Conservation (phyloP, 2,329 filamentous ascomycete species). For the Aspergillus nomiae region DNA sequence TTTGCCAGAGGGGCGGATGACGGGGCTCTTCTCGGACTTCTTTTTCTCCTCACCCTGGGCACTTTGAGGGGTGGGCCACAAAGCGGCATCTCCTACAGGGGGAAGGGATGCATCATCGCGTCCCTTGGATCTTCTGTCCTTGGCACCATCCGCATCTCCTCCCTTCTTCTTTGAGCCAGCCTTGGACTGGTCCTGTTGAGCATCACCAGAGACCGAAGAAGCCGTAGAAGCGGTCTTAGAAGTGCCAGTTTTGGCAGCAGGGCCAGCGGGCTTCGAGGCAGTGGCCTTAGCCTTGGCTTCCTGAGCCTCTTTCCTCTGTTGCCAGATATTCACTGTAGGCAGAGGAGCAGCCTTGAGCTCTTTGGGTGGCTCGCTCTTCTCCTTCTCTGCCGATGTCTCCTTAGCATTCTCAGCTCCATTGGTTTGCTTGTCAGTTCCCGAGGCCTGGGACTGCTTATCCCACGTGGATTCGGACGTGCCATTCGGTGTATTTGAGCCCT, state of each 20-base stretch:
- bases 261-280: constrained; percentile 27
- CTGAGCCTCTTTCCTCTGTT: constrained; percentile 70
- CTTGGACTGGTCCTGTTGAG: constrained; percentile 45
- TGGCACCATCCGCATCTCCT: constrained; percentile 29
- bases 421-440: constrained; percentile 59
- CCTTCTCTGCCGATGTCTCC: constrained; percentile 61
- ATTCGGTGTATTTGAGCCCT: constrained; percentile 63
- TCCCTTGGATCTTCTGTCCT: constrained; percentile 45
- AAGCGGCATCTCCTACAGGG: constrained; percentile 72
- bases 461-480: constrained; percentile 67
- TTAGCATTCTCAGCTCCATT: constrained; percentile 49
- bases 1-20: constrained; percentile 65
- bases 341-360: constrained; percentile 78
- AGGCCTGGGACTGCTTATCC: constrained; percentile 65
- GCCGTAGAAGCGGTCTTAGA: constrained; percentile 29
- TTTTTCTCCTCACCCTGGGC: constrained; percentile 76
- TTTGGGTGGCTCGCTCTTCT: constrained; percentile 60
- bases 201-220: constrained; percentile 35
- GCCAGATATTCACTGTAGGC: constrained; percentile 86
- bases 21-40: constrained; percentile 61
- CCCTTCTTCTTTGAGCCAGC: constrained; percentile 44
- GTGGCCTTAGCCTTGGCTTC: constrained; percentile 52
- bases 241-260: constrained; percentile 22
- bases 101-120: constrained; percentile 55
- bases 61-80: constrained; percentile 89